phyloP scores from a whole-genome alignment of 2,329 filamentous ascomycete genomes.

The Botrytis cinerea region DNA sequence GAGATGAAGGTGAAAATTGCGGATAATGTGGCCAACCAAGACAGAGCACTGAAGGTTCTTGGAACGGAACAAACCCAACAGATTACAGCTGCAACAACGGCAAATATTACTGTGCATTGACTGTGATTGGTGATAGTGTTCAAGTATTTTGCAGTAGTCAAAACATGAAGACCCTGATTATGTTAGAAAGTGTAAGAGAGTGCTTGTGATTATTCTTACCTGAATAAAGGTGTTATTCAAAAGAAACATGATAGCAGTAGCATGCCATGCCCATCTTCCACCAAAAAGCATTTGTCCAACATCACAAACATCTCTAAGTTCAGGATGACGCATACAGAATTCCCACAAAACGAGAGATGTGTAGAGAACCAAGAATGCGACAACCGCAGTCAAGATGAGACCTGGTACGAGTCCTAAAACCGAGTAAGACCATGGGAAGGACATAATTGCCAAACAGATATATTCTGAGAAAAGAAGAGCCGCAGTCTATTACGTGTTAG shows the following conservation, averaged over 20 bases:
- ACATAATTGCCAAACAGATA: constrained; percentile 92
- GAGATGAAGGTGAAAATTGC: constrained; percentile 90
- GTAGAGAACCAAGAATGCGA: constrained; percentile 79
- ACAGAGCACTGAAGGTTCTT: constrained; percentile 78
- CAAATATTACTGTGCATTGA: constrained; percentile 79
- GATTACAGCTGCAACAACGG: constrained; percentile 70
- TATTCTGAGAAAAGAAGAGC: constrained; percentile 92
- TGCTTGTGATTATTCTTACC: constrained; percentile 44
- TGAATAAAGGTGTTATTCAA: constrained; percentile 94
- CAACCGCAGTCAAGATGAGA: constrained; percentile 76
- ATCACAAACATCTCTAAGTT: constrained; percentile 90
- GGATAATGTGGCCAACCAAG: constrained; percentile 75
- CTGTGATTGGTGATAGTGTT: constrained; percentile 80
- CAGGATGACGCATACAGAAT: constrained; percentile 87
- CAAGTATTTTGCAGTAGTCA: constrained; percentile 82
- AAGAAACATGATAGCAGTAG: constrained; percentile 81
- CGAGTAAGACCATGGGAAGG: constrained; percentile 91
- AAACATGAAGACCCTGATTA: constrained; percentile 70
- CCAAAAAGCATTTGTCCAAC: constrained; percentile 95
- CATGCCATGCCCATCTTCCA: constrained; percentile 73
- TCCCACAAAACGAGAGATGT: constrained; percentile 73
- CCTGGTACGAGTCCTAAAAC: constrained; percentile 84
- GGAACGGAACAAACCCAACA: constrained; percentile 81
- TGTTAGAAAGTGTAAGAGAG: neutral
- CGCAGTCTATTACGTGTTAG: constrained; percentile 59